Base-by-base conservation (phyloP, 441 rosid genomes). In the Macaranga tanarius region DNA sequence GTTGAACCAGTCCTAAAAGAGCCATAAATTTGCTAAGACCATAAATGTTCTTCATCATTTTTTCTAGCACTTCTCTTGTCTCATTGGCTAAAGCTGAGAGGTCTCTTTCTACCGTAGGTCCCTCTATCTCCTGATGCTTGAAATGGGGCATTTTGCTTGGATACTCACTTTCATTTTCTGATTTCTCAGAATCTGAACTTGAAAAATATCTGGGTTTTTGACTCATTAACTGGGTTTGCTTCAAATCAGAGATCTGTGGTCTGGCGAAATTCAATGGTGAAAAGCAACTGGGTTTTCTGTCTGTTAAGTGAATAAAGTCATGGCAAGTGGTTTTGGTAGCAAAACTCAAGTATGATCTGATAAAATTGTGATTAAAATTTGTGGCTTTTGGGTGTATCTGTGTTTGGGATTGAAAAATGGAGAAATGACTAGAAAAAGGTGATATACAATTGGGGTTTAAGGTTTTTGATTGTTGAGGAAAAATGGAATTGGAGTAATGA, bases 101-200 rank as follows among this genome's bases (percentile, higher is more conserved):
- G 75, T 95, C 96, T 10, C 97, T 87, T 59, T 92, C 97, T 38
- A 89, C 96, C 0, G 99, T 92, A 2, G 96, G 94, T 0, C 97
- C 99, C 71, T 91, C 97, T 77, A 92, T 90, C 77, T 95, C 97
- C 67, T 90, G 97, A 84, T 91, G 97, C 86, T 92, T 89, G 86
- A 89, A 87, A 66, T 85, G 79, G 4, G 87, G 85, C 74, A 84
- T 88, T 72, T 84, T 79, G 76, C 85, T 87, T 5, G 89, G 90
- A 63, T 79, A 76, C 28, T 81, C 82, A 13, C 62, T 78, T 34
- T 69, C 70, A n/a, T 52, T 62, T 22, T 15, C 64, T 20, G 80
- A 40, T 19, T 84, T 63, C 58, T 77, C 86, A 22, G 57, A 17
- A 3, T 79, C 86, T 20, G 82, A 81, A 62, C 80, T 82, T 40